Conservation (phyloP, 108 stramenopile genomes). For the Stephanodiscus minutulus region DNA sequence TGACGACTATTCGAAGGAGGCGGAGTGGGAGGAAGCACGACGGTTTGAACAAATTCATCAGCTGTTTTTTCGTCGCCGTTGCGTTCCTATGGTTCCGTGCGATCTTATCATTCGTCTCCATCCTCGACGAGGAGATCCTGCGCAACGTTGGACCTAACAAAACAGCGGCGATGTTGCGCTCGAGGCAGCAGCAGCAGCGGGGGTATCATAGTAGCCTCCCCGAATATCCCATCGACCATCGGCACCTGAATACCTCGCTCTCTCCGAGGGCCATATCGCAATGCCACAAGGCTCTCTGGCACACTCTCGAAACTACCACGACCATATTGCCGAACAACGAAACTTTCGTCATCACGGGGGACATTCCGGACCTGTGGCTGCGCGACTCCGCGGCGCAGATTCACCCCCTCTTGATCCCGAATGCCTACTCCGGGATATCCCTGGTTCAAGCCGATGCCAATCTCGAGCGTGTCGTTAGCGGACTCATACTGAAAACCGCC, state of each 20-base stretch:
- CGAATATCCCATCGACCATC: slow-evolving; percentile 32
- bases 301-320: slow-evolving; percentile 58
- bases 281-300: slow-evolving; percentile 47
- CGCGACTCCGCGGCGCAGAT: slow-evolving; percentile 78
- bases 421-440: slow-evolving; percentile 21
- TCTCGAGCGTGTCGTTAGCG: slow-evolving; percentile 54
- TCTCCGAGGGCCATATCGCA: slow-evolving; percentile 27
- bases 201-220: neutral
- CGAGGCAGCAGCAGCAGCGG: neutral
- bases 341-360: slow-evolving; percentile 79
- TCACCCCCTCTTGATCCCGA: slow-evolving; percentile 58
- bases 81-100: neutral
- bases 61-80: neutral
- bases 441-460: slow-evolving; percentile 45
- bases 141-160: neutral
- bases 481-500: slow-evolving; percentile 63
- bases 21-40: no score
- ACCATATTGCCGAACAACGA: slow-evolving; percentile 51
- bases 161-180: neutral
- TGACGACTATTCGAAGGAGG: no score
- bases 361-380: slow-evolving; percentile 78
- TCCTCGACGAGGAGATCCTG: neutral
- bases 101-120: neutral
- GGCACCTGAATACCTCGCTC: neutral
- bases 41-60: no score